Conservation (phyloP, 768 basidiomycete species). For the Trametes gibbosa region DNA sequence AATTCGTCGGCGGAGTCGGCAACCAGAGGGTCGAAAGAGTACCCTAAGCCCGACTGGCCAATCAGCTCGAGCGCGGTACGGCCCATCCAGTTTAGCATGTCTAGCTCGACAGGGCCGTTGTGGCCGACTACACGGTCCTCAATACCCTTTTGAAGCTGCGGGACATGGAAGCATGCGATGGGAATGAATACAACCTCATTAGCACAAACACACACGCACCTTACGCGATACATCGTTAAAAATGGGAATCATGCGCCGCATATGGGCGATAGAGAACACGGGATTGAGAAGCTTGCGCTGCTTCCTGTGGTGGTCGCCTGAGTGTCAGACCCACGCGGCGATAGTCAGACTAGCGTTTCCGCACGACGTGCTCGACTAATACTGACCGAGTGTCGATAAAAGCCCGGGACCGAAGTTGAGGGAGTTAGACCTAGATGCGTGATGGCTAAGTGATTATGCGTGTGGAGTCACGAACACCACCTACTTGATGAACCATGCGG, state of each 20-base stretch:
- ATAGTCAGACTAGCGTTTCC: neutral
- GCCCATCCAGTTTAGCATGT: constrained; percentile 22
- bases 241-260: constrained; percentile 10
- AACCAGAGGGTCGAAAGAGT: constrained; percentile 34
- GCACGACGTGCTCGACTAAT: no score
- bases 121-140: neutral
- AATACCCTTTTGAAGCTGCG: constrained; percentile 6
- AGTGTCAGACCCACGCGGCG: neutral
- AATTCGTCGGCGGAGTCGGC: constrained; percentile 25
- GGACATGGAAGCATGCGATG: neutral
- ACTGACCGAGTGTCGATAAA: constrained; percentile 28
- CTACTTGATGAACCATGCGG: constrained; percentile 43
- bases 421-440: constrained; percentile 37
- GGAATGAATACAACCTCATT: no score
- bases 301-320: constrained; percentile 20
- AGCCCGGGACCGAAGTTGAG: constrained; percentile 49
- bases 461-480: constrained; percentile 7
- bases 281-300: constrained; percentile 29
- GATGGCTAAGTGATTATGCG: neutral
- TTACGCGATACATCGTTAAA: constrained; percentile 6
- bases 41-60: constrained; percentile 44
- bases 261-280: constrained; percentile 17
- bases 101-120: constrained; percentile 3
- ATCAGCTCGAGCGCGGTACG: constrained; percentile 33
- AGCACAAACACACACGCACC: neutral